A percentile compares a stretch with the other conserved stretches of the same genome.
phyloP scores from a whole-genome alignment of 2,329 filamentous ascomycete species.

The Fusarium brachygibbosum region DNA sequence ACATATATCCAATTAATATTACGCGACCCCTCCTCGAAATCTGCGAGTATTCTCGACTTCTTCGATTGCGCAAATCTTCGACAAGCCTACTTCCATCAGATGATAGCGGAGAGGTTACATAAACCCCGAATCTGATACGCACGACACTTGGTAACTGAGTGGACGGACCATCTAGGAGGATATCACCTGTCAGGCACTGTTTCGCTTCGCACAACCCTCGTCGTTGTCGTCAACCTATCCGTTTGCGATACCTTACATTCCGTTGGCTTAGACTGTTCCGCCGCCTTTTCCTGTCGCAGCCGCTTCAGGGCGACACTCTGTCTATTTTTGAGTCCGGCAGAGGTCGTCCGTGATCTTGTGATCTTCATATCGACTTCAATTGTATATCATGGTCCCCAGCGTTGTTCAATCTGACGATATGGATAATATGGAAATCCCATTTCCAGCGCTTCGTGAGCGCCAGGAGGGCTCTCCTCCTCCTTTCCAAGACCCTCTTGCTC shows the following conservation, averaged over 20 bases:
- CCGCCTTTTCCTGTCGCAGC: constrained; percentile 25
- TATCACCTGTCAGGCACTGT: constrained; percentile 31
- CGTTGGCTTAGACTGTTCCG: constrained; percentile 11
- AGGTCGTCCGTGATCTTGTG: constrained; percentile 50
- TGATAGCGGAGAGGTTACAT: constrained; percentile 33
- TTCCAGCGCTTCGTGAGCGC: constrained; percentile 44
- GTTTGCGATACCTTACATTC: constrained; percentile 17
- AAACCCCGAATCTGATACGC: constrained; percentile 35
- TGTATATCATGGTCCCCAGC: constrained; percentile 52
- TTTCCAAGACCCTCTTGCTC: constrained; percentile 61
- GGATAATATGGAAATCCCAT: constrained; percentile 46
- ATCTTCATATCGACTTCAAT: constrained; percentile 20
- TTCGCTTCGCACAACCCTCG: constrained; percentile 32
- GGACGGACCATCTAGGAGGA: constrained; percentile 41
- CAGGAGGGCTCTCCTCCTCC: constrained; percentile 52
- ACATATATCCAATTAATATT: constrained; percentile 37
- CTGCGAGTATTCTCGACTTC: constrained; percentile 3
- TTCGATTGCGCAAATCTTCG: constrained; percentile 24
- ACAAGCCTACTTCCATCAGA: constrained; percentile 24
- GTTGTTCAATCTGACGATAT: constrained; percentile 52
- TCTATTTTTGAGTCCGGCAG: constrained; percentile 40
- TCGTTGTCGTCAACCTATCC: constrained; percentile 31
- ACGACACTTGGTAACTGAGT: constrained; percentile 40
- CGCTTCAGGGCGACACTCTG: constrained; percentile 47
- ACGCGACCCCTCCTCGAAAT: constrained; percentile 18